Conservation (phyloP, 1,139 yeast genomes). For the Taphrina flavorubra region DNA sequence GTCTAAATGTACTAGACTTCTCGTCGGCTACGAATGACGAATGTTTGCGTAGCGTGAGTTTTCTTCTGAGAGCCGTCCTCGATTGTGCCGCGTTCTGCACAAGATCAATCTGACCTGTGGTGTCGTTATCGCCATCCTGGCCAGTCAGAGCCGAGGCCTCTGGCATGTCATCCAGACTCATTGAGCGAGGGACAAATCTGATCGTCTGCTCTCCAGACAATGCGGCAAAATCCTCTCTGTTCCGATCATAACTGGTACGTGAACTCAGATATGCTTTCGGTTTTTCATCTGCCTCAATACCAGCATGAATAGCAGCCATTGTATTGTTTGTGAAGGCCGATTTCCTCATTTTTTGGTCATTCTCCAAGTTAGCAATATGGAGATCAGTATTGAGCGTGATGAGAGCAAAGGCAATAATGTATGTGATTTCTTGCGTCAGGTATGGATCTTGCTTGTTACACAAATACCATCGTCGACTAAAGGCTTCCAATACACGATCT, state of each 20-base stretch:
- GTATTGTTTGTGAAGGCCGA: conserved; percentile 50
- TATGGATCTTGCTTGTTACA: conserved; percentile 33
- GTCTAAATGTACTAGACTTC: neutral
- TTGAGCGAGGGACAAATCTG: conserved; percentile 12
- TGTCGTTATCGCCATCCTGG: neutral
- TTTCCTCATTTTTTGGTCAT: conserved; percentile 52
- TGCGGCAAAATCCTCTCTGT: neutral
- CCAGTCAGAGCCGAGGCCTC: neutral
- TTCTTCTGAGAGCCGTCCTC: neutral
- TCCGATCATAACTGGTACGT: neutral
- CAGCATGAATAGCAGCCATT: conserved; percentile 23
- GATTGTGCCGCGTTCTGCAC: neutral
- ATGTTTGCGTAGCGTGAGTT: conserved; percentile 14
- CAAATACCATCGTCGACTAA: conserved; percentile 68
- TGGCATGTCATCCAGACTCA: conserved; percentile 6
- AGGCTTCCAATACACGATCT: conserved; percentile 72
- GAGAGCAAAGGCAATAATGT: conserved; percentile 74
- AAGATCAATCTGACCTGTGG: neutral
- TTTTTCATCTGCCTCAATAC: neutral
- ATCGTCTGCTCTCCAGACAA: conserved; percentile 9
- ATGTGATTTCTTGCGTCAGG: conserved; percentile 60
- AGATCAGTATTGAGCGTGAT: conserved; percentile 65
- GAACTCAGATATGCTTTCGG: neutral
- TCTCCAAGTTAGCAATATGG: conserved; percentile 50
- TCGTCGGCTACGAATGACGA: conserved; percentile 6